Evolutionary conservation across 768 basidiomycete species (phyloP).

Genomic region (Cystobasidium ongulense): DNA sequence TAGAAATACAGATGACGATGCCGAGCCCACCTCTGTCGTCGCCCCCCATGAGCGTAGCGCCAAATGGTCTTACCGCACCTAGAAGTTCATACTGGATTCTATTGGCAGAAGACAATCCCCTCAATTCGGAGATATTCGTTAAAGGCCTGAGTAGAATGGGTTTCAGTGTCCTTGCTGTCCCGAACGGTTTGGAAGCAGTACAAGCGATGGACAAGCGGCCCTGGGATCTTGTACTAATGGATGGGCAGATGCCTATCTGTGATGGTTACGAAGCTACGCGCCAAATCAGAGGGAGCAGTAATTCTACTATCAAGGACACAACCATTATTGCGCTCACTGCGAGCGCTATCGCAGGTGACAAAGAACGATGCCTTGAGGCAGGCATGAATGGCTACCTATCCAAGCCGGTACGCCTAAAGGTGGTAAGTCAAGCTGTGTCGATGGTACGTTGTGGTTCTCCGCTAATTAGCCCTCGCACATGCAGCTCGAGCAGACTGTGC

Average conservation of each 20-base stretch:
- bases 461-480: too few species aligned
- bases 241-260: constrained; percentile 3
- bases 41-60: not conserved
- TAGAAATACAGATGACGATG: not conserved
- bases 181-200: constrained; percentile 35
- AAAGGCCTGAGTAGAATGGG: constrained; percentile 34
- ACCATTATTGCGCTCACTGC: constrained; percentile 95
- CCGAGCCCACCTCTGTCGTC: not conserved
- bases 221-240: constrained; percentile 13
- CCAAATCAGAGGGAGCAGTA: not conserved
- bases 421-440: constrained; percentile 8
- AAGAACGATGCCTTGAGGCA: constrained; percentile 62
- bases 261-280: constrained; percentile 27
- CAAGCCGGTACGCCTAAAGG: constrained; percentile 33
- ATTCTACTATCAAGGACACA: constrained; percentile 44
- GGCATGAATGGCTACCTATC: constrained; percentile 52
- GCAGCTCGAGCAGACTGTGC: constrained; percentile 3
- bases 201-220: constrained; percentile 12
- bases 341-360: constrained; percentile 86
- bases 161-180: constrained; percentile 32
- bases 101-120: constrained; percentile 38
- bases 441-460: too few species aligned
- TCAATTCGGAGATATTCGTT: constrained; percentile 32
- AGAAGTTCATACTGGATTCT: constrained; percentile 1
- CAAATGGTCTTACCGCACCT: not conserved